These are phyloP conservation scores for Seiridium unicorne DNA, from an alignment of 2,329 filamentous ascomycete species.

Conservation along the genomic window DNA sequence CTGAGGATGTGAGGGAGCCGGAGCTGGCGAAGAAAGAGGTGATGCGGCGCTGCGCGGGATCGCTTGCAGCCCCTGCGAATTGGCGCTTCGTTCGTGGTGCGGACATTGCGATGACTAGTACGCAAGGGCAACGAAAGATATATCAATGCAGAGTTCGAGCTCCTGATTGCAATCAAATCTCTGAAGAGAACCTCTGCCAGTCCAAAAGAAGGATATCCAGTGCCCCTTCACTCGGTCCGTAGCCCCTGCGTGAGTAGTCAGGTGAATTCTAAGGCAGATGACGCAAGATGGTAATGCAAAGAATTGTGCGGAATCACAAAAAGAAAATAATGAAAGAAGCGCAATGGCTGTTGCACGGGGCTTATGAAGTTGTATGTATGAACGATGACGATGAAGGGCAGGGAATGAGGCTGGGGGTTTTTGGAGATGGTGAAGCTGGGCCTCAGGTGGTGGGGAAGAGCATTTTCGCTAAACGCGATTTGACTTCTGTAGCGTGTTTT, in stretches of 20 bases:
- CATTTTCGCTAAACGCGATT: too few relatives aligned
- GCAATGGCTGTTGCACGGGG: background rate
- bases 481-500: conserved; percentile 1
- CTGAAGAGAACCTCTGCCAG: background rate
- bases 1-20: conserved; percentile 12
- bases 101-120: conserved; percentile 39
- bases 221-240: background rate
- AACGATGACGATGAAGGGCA: background rate
- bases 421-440: background rate
- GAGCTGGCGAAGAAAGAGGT: conserved; percentile 56
- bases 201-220: too few relatives aligned
- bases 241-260: background rate
- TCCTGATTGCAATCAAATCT: background rate
- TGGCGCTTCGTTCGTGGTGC: conserved; percentile 57
- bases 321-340: background rate
- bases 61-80: conserved; percentile 58
- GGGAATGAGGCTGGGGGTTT: background rate
- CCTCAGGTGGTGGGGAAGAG: background rate
- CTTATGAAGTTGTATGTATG: background rate
- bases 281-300: background rate
- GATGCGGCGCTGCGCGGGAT: conserved; percentile 60
- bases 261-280: background rate
- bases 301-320: conserved; percentile 3
- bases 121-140: background rate
- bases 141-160: background rate